Evolutionary conservation across 2,329 filamentous ascomycete genomes (phyloP).

Genomic region (Tolypocladium tropicale): DNA sequence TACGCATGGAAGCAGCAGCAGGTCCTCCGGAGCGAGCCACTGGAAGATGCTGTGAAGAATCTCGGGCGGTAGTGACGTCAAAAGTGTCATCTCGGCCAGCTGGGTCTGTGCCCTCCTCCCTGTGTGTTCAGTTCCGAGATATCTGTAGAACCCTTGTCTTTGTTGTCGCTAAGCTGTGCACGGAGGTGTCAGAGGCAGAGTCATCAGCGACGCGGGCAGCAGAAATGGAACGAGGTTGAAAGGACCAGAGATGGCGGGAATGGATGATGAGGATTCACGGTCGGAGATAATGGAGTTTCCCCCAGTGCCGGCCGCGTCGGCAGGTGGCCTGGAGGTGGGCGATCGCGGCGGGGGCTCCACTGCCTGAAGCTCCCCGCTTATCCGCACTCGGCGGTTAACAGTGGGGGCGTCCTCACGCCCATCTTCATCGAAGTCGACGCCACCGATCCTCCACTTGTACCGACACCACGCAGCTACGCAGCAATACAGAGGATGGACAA

Average conservation of each 20-base stretch:
- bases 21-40: slow-evolving; percentile 44
- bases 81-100: slow-evolving; percentile 5
- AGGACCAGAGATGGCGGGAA: neutral
- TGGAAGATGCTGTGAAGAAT: slow-evolving; percentile 51
- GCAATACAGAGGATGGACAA: no score
- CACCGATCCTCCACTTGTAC: no score
- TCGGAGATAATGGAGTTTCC: neutral
- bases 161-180: neutral
- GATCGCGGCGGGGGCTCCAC: neutral
- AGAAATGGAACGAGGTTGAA: neutral
- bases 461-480: no score
- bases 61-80: slow-evolving; percentile 43
- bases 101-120: neutral
- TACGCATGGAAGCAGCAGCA: slow-evolving; percentile 39
- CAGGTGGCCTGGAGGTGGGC: neutral
- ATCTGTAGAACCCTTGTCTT: neutral
- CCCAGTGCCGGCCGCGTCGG: neutral
- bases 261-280: no score
- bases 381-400: neutral
- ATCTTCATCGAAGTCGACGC: no score
- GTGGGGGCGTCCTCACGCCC: no score
- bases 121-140: no score
- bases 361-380: neutral
- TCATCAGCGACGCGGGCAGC: neutral
- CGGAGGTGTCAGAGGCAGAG: neutral